Base-by-base conservation (phyloP, 345 rosid species). In the Gynandropsis gynandra region DNA sequence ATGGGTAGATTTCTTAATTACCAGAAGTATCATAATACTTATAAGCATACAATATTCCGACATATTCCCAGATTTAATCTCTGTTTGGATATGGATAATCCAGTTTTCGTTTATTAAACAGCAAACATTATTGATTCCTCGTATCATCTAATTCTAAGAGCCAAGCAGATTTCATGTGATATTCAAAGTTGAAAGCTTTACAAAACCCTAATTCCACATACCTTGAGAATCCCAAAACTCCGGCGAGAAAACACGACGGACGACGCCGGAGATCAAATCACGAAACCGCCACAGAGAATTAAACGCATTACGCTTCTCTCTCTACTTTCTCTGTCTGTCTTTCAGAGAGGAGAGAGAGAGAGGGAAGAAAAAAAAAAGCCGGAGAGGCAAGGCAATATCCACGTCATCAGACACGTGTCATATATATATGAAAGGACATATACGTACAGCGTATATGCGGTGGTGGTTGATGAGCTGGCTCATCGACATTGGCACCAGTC, bases 331-430 rank as follows among this genome's bases (percentile, higher is more conserved):
- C 56, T 58, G 47, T 62, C 58, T 38, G 36, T n/a, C n/a, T n/a
- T n/a, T n/a, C 29, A 24, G 29, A 56, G 47, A 51, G 19, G 39
- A 13, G 20, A 43, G 46, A 41, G 58, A 54, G 16, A 43, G 56
- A 45, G 41, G 60, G 51, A 42, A 24, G 56, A 50, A 63, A 66
- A 47, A 39, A n/a, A n/a, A 47, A 46, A 48, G 50, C 35, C 58
- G 70, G 79, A 72, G 86, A 74, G 89, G 73, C 74, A 82, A 63
- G 74, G 74, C 80, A 78, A 69, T 71, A 67, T 65, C 86, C 95
- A 85, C 94, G 89, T 89, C 97, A 89, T 44, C 64, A 19, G 38
- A 79, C 85, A 79, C 88, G 87, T 75, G 95, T 83, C 86, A 50
- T 9, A 60, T 32, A 62, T 58, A 24, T 2, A 59, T 54, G 61